phyloP scores from a whole-genome alignment of 306 rosid species.

The Vigna reflexopilosa region DNA sequence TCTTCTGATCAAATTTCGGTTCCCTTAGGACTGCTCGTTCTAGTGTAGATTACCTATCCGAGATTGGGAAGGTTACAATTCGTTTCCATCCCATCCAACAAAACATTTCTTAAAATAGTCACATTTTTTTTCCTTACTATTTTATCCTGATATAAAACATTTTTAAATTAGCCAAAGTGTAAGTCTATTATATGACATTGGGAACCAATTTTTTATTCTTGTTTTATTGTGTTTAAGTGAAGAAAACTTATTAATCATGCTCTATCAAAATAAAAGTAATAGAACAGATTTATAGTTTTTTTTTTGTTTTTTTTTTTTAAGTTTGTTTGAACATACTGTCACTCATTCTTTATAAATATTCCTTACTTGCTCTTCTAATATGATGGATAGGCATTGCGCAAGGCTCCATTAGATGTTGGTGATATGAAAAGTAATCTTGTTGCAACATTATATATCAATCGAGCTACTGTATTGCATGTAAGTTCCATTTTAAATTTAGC shows the following conservation, averaged over 20 bases:
- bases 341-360: background rate
- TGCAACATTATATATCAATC: conserved; percentile 73
- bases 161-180: background rate
- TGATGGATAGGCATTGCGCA: conserved; percentile 70
- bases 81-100: background rate
- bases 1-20: too few relatives aligned
- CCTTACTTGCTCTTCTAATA: conserved; percentile 12
- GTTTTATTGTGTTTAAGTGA: background rate
- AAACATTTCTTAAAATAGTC: background rate
- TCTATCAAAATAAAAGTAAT: background rate
- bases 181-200: background rate
- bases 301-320: background rate
- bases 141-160: background rate
- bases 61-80: too few relatives aligned
- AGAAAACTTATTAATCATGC: background rate
- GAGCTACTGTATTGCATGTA: conserved; percentile 84
- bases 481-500: conserved; percentile 39
- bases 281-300: background rate
- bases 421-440: conserved; percentile 64
- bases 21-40: too few relatives aligned
- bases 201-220: background rate
- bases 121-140: background rate
- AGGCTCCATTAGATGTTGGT: conserved; percentile 69
- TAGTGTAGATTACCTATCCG: too few relatives aligned
- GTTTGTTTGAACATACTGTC: conserved; percentile 12